Base-by-base conservation (phyloP, 192 early-diverging fungal species). In the Linnemannia zychae region DNA sequence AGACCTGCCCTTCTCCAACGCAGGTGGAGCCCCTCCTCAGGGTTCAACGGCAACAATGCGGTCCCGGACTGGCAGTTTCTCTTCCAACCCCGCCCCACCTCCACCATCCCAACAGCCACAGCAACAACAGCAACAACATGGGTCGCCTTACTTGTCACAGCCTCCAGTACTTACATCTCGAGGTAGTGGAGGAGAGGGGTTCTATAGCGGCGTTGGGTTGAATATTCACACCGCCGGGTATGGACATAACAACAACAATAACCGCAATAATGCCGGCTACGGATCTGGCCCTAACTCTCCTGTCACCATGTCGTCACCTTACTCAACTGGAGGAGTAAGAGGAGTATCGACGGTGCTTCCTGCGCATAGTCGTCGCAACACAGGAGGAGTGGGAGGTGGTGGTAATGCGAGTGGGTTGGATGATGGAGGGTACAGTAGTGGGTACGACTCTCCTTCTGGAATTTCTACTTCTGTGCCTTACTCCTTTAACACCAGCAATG, bases 381-480 rank as follows among this genome's bases (percentile, higher is more conserved):
- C n/a, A n/a, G n/a, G n/a, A n/a, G n/a, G n/a, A n/a, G n/a, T n/a
- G n/a, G 33, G 36, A 24, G 71, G 31, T 33, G 38, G 24, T 13
- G 38, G 36, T 60, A 28, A 33, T 33, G 37, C 12, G 11, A 37
- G 38, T 5, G 34, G 34, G 11, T 17, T 34, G 18, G 71, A 80
- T 24, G 65, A 74, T 28, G 79, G 50, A 50, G 79, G 79, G 5
- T 73, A 83, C 63, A 76, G 81, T 44, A 83, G 81, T 60, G 81
- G 81, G 3, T 77, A 83, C 24, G 81, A 83, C 57, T 83, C 81
- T 52, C 49, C 71, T 1, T 74, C 76, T 9, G 75, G 81, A 1
- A 34, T 68, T 18, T 77, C 76, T 13, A 77, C 47, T 4, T 73
- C 78, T 16, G 44, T 66, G 18, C 78, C 71, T 36, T 67, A 74